Conservation (phyloP, 1,139 yeast species). For the Taiozyma sp. region DNA sequence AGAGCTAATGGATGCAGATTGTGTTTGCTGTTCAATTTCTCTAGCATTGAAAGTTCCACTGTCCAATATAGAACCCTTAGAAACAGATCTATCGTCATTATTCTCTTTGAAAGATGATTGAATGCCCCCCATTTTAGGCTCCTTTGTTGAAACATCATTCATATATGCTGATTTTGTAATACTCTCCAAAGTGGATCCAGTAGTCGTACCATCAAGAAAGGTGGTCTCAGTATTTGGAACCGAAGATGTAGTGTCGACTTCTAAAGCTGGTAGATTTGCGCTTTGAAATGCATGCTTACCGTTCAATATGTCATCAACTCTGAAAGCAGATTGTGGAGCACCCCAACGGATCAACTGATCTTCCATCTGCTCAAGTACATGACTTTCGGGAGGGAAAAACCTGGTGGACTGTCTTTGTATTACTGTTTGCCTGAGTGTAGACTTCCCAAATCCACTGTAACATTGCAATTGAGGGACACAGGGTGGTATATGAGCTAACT, state of each 20-base stretch:
- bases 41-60: constrained; percentile 3
- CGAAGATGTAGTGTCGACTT: neutral
- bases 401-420: constrained; percentile 27
- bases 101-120: neutral
- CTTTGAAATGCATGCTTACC: constrained; percentile 41
- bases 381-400: constrained; percentile 25
- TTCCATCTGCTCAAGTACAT: constrained; percentile 43
- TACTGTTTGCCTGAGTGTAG: constrained; percentile 26
- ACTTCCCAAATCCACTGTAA: constrained; percentile 7
- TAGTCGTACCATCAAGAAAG: neutral
- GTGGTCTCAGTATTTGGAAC: neutral
- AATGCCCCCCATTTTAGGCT: neutral
- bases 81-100: neutral
- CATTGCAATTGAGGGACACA: constrained; percentile 4
- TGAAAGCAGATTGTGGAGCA: constrained; percentile 43
- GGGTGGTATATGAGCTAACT: constrained; percentile 12
- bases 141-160: neutral
- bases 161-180: constrained; percentile 12
- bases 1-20: constrained; percentile 10
- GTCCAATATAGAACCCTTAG: constrained; percentile 9
- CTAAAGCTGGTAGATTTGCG: constrained; percentile 11
- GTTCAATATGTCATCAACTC: constrained; percentile 30
- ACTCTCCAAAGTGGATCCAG: constrained; percentile 10
- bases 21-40: neutral
- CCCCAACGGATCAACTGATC: constrained; percentile 49